Evolutionary conservation across 1,139 yeast species (phyloP).

Genomic region (Diutina ranongensis): DNA sequence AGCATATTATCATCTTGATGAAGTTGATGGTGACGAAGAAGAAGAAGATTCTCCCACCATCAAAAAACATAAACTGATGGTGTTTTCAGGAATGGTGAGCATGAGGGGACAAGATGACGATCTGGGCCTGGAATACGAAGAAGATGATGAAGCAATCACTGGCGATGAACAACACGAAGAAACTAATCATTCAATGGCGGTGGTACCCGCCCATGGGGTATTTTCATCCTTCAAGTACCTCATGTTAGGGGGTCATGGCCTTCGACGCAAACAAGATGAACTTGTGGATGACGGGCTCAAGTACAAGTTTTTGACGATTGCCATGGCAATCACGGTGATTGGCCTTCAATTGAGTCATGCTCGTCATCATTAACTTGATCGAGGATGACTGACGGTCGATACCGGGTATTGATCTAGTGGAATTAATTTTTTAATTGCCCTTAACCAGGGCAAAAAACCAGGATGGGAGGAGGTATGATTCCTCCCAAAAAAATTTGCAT

Average conservation of each 20-base stretch:
- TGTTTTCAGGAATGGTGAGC: neutral
- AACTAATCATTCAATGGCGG: constrained; percentile 25
- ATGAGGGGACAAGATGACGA: neutral
- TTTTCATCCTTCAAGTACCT: constrained; percentile 12
- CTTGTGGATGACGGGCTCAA: constrained; percentile 31
- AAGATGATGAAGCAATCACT: constrained; percentile 6
- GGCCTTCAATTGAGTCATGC: constrained; percentile 21
- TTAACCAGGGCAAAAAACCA: neutral
- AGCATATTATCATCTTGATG: constrained; percentile 15
- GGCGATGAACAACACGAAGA: constrained; percentile 9
- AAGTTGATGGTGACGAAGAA: constrained; percentile 11
- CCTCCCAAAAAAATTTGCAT: constrained; percentile 1
- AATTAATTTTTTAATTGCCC: too few relatives aligned
- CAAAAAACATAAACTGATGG: constrained; percentile 6
- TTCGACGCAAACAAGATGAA: constrained; percentile 13
- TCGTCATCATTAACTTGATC: constrained; percentile 13
- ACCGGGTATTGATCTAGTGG: neutral
- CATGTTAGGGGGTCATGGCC: constrained; percentile 17
- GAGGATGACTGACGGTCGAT: neutral
- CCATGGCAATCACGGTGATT: constrained; percentile 32
- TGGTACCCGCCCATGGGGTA: constrained; percentile 11
- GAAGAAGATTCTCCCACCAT: constrained; percentile 10
- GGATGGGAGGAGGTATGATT: neutral
- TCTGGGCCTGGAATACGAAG: constrained; percentile 6
- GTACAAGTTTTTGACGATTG: constrained; percentile 33